Evolutionary conservation across 2,329 filamentous ascomycete species (phyloP).

Genomic region (Tolypocladium ovalisporum): DNA sequence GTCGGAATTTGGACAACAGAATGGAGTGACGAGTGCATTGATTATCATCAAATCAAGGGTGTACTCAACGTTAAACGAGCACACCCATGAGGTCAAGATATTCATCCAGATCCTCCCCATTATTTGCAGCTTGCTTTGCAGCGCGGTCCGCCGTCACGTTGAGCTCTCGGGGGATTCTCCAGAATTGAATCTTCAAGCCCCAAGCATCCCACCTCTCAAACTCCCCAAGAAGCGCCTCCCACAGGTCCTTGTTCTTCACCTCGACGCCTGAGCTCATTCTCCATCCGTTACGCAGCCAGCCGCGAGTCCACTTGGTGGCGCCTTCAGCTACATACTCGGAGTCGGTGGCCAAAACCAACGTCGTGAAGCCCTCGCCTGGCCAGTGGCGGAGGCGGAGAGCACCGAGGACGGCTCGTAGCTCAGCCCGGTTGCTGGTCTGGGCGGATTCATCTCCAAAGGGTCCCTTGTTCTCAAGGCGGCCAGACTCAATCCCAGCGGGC

Average conservation of each 20-base stretch:
- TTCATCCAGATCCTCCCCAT: not conserved
- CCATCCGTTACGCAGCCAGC: conserved; percentile 2
- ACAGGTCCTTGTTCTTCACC: conserved; percentile 6
- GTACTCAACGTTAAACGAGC: not conserved
- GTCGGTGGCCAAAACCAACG: conserved; percentile 2
- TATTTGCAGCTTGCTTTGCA: conserved; percentile 3
- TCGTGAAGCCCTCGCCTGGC: conserved; percentile 1
- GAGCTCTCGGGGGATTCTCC: conserved; percentile 1
- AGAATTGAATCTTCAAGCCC: conserved; percentile 5
- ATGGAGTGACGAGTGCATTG: too few relatives aligned
- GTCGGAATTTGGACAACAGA: too few relatives aligned
- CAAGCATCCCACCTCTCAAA: not conserved
- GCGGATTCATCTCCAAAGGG: conserved; percentile 22
- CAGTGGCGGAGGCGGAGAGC: conserved; percentile 1
- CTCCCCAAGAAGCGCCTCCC: conserved; percentile 2
- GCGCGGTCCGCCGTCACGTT: conserved; percentile 1
- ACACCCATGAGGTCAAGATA: not conserved
- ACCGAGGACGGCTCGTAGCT: conserved; percentile 1
- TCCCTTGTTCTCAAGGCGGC: conserved; percentile 29
- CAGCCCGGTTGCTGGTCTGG: conserved; percentile 31
- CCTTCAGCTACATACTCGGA: conserved; percentile 3
- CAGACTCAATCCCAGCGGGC: conserved; percentile 1
- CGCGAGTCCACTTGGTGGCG: not conserved
- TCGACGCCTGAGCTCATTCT: not conserved
- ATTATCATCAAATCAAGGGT: too few relatives aligned